phyloP scores from a whole-genome alignment of 768 basidiomycete species.

The Boletellus emodensis region DNA sequence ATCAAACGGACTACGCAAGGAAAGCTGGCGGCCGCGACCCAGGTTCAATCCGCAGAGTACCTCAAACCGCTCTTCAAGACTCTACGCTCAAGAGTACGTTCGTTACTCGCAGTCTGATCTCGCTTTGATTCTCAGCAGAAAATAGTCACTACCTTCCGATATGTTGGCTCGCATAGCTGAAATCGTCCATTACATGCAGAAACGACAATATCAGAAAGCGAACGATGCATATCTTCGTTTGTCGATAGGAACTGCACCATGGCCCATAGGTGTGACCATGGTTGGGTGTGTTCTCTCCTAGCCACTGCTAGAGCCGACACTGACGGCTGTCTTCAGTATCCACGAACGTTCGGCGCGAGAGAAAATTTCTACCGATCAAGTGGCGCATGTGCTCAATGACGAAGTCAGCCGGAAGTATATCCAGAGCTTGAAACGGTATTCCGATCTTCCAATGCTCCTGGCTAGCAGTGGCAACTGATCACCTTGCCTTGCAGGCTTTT shows the following conservation, averaged over 20 bases:
- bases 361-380: slow-evolving; percentile 95
- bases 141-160: slow-evolving; percentile 73
- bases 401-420: slow-evolving; percentile 99
- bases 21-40: slow-evolving; percentile 90
- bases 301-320: not conserved
- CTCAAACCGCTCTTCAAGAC: slow-evolving; percentile 94
- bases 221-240: slow-evolving; percentile 97
- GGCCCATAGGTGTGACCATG: slow-evolving; percentile 99
- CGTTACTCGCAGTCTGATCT: not conserved
- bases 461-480: slow-evolving; percentile 5
- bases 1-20: slow-evolving; percentile 89
- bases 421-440: slow-evolving; percentile 91
- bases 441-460: not conserved
- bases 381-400: slow-evolving; percentile 97
- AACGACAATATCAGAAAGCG: slow-evolving; percentile 89
- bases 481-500: slow-evolving; percentile 56
- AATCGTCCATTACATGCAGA: slow-evolving; percentile 96
- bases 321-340: slow-evolving; percentile 49
- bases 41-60: slow-evolving; percentile 93
- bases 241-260: slow-evolving; percentile 97
- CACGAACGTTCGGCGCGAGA: slow-evolving; percentile 98
- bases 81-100: slow-evolving; percentile 80
- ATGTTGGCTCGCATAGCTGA: slow-evolving; percentile 85
- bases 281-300: slow-evolving; percentile 67
- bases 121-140: slow-evolving; percentile 8